These are phyloP conservation scores for Rutidosis leptorrhynchoides DNA, from an alignment of 129 eudicot genomes.

Conservation along the genomic window DNA sequence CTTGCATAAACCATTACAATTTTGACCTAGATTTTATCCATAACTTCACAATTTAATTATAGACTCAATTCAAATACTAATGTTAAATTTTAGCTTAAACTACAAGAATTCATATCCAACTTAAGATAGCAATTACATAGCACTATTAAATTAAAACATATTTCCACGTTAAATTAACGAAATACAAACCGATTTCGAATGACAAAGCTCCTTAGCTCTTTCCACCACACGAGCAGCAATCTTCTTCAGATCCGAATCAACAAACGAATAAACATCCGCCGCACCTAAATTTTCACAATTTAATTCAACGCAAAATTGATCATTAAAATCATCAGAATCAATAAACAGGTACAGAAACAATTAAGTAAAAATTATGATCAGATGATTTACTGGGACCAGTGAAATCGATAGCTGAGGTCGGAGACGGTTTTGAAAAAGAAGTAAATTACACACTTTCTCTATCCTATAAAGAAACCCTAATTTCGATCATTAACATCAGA, in stretches of 20 bases:
- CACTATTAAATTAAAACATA: not conserved
- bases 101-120: not conserved
- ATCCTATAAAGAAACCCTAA: too few relatives aligned
- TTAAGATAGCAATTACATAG: not conserved
- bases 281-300: constrained; percentile 39
- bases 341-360: not conserved
- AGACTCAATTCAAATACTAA: constrained; percentile 1
- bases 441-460: too few relatives aligned
- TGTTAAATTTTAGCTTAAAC: not conserved
- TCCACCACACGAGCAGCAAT: constrained; percentile 72
- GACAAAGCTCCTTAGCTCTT: constrained; percentile 64
- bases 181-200: constrained; percentile 53
- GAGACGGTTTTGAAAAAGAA: not conserved
- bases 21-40: not conserved
- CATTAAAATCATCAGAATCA: not conserved
- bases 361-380: too few relatives aligned
- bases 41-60: constrained; percentile 8
- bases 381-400: not conserved
- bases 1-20: not conserved
- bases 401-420: not conserved
- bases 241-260: constrained; percentile 75
- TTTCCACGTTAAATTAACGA: not conserved
- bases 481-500: too few relatives aligned
- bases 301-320: not conserved
- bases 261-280: constrained; percentile 56